Base-by-base conservation (phyloP, 805 yeast genomes). In the Candida coquimbonensis region DNA sequence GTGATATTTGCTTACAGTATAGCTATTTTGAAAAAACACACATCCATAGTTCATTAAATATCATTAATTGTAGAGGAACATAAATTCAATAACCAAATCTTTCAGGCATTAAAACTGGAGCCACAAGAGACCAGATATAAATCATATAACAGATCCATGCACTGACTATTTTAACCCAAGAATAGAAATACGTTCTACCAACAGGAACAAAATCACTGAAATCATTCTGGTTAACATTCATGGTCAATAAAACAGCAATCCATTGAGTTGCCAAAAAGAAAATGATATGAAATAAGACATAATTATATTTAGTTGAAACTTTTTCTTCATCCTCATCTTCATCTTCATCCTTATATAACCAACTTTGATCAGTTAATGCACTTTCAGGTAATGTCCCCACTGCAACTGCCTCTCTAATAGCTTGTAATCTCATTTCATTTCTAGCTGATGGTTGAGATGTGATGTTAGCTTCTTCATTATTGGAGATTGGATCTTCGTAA, bases 181-280 rank as follows among this genome's bases (percentile, higher is more conserved):
- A 80, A 53, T 91, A 83, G 62, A 91, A 93, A 65, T 91, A 90
- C 0, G 99, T 91, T 59, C 99, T 74, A 0, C 99, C 99, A 9
- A 93, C 98, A 0, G 99, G 99, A 11, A 88, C 81, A 58, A 93
- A 93, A 49, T 88, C 93, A 4, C 96, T 96, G 44, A 78, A 75
- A 49, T 82, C 84, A 56, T 84, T 93, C 48, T 79, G 81, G 42
- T 86, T 81, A 32, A 93, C 97, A 59, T 90, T 91, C 66, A 91
- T 86, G 0, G 99, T 93, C 46, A 93, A 72, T 49, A 93, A 71
- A 0, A 96, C 88, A 1, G 98, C 96, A 38, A 90, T 89, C 78
- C 95, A 95, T 64, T 91, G 98, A 1, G 99, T 91, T 0, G 99
- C 99, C 50, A 93, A 70, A 62, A 93, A 81, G 72, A 93, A 93